phyloP scores from a whole-genome alignment of 306 rosid species.

The Hippophae gyantsensis region DNA sequence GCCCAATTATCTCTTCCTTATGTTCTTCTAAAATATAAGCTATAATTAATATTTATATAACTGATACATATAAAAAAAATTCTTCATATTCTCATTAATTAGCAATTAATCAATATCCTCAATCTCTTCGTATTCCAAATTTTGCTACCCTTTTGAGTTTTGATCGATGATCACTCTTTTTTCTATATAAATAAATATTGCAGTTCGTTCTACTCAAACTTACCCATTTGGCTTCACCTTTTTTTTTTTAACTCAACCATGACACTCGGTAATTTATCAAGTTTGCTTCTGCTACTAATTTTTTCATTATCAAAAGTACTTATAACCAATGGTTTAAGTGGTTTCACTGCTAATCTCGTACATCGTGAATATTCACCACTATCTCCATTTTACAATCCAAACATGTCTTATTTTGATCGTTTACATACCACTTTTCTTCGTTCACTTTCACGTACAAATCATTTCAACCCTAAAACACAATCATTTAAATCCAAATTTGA shows the following conservation, averaged over 20 bases:
- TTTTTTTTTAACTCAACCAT: neutral
- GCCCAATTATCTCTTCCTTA: no score
- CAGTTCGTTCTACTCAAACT: neutral
- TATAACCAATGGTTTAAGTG: neutral
- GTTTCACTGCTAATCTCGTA: constrained; percentile 26
- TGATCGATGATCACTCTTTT: neutral
- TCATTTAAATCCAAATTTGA: neutral
- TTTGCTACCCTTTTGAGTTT: neutral
- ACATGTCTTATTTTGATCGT: constrained; percentile 20
- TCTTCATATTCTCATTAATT: neutral
- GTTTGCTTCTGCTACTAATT: neutral
- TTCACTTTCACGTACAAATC: constrained; percentile 25
- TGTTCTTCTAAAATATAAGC: no score
- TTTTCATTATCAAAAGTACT: neutral
- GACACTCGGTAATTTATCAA: neutral
- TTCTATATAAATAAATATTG: neutral
- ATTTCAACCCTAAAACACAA: neutral
- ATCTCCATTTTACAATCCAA: constrained; percentile 36
- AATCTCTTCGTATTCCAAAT: neutral
- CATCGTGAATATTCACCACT: constrained; percentile 38
- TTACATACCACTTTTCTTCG: constrained; percentile 34
- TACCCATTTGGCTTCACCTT: neutral
- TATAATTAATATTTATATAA: no score
- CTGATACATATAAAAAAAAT: no score
- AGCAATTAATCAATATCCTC: neutral